Evolutionary conservation across 139 green algal genomes (phyloP).

Genomic region (Pleodorina starrii): DNA sequence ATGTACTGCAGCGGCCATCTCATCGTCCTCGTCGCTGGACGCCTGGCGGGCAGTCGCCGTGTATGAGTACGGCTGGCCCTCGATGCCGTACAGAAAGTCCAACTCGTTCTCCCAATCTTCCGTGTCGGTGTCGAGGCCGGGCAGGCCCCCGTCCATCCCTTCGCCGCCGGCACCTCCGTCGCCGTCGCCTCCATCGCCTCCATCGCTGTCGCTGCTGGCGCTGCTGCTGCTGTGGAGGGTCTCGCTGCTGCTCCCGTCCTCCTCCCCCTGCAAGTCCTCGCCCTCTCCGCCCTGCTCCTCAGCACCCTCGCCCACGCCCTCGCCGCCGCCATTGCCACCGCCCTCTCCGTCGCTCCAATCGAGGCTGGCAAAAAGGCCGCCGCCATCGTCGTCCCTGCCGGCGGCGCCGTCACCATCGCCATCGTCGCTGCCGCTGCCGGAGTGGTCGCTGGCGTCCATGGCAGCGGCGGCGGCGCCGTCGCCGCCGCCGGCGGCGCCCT

Average conservation of each 20-base stretch:
- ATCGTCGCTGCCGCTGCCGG: neutral
- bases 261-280: neutral
- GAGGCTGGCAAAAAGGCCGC: too few species aligned
- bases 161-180: too few species aligned
- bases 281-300: neutral
- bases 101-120: slow-evolving; percentile 32
- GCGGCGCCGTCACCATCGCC: neutral
- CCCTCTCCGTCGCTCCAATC: neutral
- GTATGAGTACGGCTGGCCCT: neutral
- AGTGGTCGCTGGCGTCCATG: neutral
- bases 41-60: neutral
- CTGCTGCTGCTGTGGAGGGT: neutral
- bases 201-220: neutral
- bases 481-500: neutral
- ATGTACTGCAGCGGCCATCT: neutral
- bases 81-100: slow-evolving; percentile 41
- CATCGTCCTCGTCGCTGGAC: neutral
- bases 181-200: neutral
- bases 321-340: neutral
- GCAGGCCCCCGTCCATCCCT: too few species aligned
- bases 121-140: too few species aligned
- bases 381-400: neutral
- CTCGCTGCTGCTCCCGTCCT: neutral
- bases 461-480: too few species aligned
- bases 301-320: neutral